A percentile compares a stretch with the other conserved stretches of the same genome.
phyloP scores from a whole-genome alignment of 1,139 yeast genomes.

The Groenewaldozyma sp. region DNA sequence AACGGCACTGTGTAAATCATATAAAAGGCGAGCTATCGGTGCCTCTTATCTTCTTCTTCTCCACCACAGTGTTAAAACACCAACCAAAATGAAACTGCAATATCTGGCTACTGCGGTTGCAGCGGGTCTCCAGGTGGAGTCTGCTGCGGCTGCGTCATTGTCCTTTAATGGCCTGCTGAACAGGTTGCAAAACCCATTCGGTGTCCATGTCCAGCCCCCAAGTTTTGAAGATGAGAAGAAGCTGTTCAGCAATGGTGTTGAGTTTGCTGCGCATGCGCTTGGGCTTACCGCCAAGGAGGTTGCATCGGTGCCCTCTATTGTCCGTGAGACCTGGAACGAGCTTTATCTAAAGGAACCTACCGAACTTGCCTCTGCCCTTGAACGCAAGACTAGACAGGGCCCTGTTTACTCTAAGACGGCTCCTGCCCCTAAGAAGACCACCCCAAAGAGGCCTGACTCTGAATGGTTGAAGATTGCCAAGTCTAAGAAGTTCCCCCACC shows the following conservation, averaged over 20 bases:
- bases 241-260: background rate
- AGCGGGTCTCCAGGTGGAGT: background rate
- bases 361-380: conserved; percentile 6
- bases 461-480: conserved; percentile 13
- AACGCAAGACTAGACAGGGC: background rate
- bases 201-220: conserved; percentile 4
- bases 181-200: background rate
- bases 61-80: too few relatives aligned
- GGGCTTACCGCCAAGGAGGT: conserved; percentile 3
- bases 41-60: too few relatives aligned
- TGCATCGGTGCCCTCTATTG: conserved; percentile 2
- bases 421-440: conserved; percentile 3
- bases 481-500: conserved; percentile 10
- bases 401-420: conserved; percentile 8
- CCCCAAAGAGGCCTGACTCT: conserved; percentile 3
- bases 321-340: conserved; percentile 10
- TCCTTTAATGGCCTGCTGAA: conserved; percentile 1
- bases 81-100: background rate
- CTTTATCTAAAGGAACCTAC: conserved; percentile 10
- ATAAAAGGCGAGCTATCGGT: too few relatives aligned
- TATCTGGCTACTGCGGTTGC: background rate
- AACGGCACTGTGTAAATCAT: too few relatives aligned
- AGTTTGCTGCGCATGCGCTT: conserved; percentile 1
- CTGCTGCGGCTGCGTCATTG: background rate
- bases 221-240: conserved; percentile 3